A percentile compares a stretch with the other conserved stretches of the same genome.
Evolutionary conservation across 2,329 filamentous ascomycete species (phyloP).

Genomic region (Ascocoryne sarcoides): DNA sequence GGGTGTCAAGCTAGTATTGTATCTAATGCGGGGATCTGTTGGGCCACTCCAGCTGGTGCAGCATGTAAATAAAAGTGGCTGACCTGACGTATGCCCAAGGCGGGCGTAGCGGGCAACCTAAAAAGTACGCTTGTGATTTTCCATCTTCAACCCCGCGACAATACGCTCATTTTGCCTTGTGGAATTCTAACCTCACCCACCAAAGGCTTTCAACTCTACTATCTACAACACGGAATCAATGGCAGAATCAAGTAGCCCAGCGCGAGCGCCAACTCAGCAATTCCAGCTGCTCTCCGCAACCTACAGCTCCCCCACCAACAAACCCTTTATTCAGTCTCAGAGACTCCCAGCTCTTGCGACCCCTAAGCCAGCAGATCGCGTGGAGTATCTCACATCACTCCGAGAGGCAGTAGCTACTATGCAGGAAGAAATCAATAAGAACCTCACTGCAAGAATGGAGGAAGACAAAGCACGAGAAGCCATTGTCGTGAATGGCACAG

Average conservation of each 20-base stretch:
- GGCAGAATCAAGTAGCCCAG: not conserved
- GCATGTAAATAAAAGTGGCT: too few relatives aligned
- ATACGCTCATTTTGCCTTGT: too few relatives aligned
- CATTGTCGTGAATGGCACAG: constrained; percentile 23
- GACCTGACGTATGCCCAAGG: not conserved
- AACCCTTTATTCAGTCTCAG: not conserved
- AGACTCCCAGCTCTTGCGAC: not conserved
- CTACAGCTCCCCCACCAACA: not conserved
- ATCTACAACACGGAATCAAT: too few relatives aligned
- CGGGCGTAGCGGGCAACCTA: not conserved
- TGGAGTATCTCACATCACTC: not conserved
- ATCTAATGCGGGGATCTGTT: too few relatives aligned
- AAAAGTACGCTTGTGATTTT: too few relatives aligned
- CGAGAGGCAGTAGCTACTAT: not conserved
- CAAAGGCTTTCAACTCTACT: too few relatives aligned
- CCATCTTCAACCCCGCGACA: too few relatives aligned
- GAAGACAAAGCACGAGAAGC: constrained; percentile 22
- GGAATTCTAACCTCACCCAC: too few relatives aligned
- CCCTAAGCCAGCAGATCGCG: not conserved
- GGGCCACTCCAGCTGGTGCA: too few relatives aligned
- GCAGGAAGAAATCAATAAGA: constrained; percentile 2
- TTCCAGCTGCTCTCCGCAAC: not conserved
- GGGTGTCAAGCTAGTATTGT: too few relatives aligned
- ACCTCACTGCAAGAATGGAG: constrained; percentile 3
- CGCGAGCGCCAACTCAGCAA: not conserved